These are phyloP conservation scores for Fragilaria crotonensis DNA, from an alignment of 108 stramenopile species.

Conservation along the genomic window DNA sequence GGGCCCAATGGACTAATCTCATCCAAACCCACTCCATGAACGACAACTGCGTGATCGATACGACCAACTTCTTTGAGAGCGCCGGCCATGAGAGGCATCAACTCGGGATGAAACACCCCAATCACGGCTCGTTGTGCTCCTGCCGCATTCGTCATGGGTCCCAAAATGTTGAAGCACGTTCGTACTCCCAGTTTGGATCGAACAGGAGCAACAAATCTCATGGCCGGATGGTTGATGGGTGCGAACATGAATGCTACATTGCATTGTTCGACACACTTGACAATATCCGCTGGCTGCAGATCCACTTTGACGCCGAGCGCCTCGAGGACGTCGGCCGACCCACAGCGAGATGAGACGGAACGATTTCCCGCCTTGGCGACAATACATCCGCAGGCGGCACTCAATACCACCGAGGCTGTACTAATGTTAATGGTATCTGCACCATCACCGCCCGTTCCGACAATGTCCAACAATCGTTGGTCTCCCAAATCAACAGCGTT, in stretches of 20 bases:
- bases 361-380: constrained; percentile 97
- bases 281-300: constrained; percentile 79
- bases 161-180: constrained; percentile 96
- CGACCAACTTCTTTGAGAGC: constrained; percentile 86
- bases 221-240: constrained; percentile 96
- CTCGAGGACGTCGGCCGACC: constrained; percentile 94
- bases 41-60: constrained; percentile 95
- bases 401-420: constrained; percentile 89
- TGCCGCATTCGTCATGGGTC: constrained; percentile 98
- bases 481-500: constrained; percentile 52
- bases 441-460: constrained; percentile 99
- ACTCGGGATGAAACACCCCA: constrained; percentile 90
- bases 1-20: constrained; percentile 96
- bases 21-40: constrained; percentile 96
- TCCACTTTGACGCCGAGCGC: constrained; percentile 92
- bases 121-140: constrained; percentile 93
- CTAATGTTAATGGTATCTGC: constrained; percentile 98
- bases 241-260: constrained; percentile 97
- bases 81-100: constrained; percentile 86
- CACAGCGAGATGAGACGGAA: constrained; percentile 86
- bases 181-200: constrained; percentile 91
- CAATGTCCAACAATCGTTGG: constrained; percentile 91
- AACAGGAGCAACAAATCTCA: constrained; percentile 93
- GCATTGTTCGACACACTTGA: constrained; percentile 78
- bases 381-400: constrained; percentile 92